Evolutionary conservation across 768 basidiomycete genomes (phyloP), one percentile per base, ranked within the genome.

Genomic region (Sistotremastrum niveocremeum): DNA sequence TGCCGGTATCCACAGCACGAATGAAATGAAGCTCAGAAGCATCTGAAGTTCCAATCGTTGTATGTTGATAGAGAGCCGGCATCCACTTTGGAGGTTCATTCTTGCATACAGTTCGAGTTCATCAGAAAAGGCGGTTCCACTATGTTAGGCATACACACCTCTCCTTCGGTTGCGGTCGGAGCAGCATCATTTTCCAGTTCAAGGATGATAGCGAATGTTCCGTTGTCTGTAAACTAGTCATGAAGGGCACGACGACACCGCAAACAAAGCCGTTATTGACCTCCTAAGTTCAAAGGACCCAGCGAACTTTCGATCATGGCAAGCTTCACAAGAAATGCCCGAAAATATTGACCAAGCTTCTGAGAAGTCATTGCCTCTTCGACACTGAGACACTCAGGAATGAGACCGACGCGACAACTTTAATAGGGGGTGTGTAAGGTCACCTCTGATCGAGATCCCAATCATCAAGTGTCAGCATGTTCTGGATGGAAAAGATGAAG

Each of bases 401-500:
- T 36, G 30, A 7, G 36, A 6, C 8, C 30, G 32, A 33, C 34
- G 41, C 38, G 7, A 40, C 8, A 11, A 40, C 43, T 36, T 46
- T 40, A 40, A 34, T 10, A 6, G 11, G 20, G 10, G 47, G 34
- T 30, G 41, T 7, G n/a, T 46, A 33, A 34, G 29, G 34, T 11
- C n/a, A 34, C 30, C 50, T n/a, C 32, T 28, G 48, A 40, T 30
- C 42, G 34, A 47, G 46, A 9, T 28, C 36, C 3, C 39, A 50
- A 58, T 46, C 52, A 83, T 85, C 75, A 73, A 12, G 73, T 73
- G 51, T 84, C 79, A 88, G 74, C 76, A 93, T 81, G 59, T 73
- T 83, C 49, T 82, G 79, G n/a, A 94, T 60, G 28, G 87, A 79
- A 60, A 95, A 89, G 12, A 94, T 73, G 60, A 85, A 95, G 3